These are phyloP conservation scores for Anisodus acutangulus DNA, from an alignment of 257 asterid genomes.

Conservation along the genomic window DNA sequence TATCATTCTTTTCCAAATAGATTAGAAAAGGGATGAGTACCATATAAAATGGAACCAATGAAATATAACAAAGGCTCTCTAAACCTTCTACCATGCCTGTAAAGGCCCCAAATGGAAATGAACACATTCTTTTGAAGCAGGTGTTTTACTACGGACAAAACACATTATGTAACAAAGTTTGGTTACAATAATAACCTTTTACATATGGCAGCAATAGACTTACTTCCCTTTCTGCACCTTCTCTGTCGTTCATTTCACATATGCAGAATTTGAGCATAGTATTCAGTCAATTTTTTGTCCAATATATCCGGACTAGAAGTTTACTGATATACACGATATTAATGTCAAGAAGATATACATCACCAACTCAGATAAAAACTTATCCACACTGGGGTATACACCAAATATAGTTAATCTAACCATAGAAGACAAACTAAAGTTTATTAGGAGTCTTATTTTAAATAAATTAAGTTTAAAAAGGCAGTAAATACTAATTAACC, in stretches of 20 bases:
- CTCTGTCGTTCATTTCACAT: background rate
- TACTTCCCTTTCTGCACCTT: background rate
- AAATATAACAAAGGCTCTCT: background rate
- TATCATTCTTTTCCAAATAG: background rate
- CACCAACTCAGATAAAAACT: background rate
- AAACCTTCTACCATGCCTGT: background rate
- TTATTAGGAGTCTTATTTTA: no score
- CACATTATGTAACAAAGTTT: background rate
- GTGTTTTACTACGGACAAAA: background rate
- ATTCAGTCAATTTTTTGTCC: background rate
- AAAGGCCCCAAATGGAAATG: background rate
- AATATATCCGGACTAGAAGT: background rate
- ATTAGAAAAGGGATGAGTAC: background rate
- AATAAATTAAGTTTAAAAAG: no score
- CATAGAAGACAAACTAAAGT: no score
- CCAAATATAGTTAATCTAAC: no score
- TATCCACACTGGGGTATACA: no score
- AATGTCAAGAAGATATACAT: background rate
- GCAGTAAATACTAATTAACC: no score
- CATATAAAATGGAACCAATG: background rate
- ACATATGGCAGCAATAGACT: constrained; percentile 12
- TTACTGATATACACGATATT: background rate
- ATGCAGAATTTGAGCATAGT: constrained; percentile 8
- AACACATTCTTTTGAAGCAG: background rate
- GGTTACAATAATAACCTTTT: constrained; percentile 14